These are phyloP conservation scores for Chlorella sorokiniana DNA, from an alignment of 139 green algal species.

Conservation along the genomic window DNA sequence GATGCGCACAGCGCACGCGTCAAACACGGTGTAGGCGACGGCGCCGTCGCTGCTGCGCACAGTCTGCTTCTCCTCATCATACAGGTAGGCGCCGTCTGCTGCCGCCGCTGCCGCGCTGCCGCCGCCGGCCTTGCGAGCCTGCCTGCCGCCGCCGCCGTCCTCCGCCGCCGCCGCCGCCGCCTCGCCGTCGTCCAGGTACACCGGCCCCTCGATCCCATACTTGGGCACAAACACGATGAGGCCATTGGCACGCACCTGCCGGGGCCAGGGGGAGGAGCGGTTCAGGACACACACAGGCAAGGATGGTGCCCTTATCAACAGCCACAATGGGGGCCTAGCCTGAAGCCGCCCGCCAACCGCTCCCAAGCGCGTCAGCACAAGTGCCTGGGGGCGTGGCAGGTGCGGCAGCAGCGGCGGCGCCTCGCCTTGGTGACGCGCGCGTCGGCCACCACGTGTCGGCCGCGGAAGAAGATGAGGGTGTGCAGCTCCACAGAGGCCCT, in stretches of 20 bases:
- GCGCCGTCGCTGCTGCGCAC: constrained; percentile 31
- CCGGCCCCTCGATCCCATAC: constrained; percentile 95
- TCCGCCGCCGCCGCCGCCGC: constrained; percentile 5
- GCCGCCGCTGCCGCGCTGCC: neutral
- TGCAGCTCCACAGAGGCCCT: constrained; percentile 92
- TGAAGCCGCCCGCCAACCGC: no score
- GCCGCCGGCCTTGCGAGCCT: neutral
- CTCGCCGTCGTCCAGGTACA: constrained; percentile 58
- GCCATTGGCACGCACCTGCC: constrained; percentile 84
- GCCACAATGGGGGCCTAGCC: neutral
- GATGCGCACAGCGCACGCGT: constrained; percentile 77
- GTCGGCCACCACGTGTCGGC: constrained; percentile 63
- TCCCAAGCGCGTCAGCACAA: no score
- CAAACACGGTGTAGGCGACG: constrained; percentile 70
- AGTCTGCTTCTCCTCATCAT: constrained; percentile 46
- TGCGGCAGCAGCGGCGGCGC: neutral
- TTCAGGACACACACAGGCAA: neutral
- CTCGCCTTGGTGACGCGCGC: constrained; percentile 75
- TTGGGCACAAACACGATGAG: constrained; percentile 97
- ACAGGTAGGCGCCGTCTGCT: constrained; percentile 25
- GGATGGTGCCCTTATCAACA: neutral
- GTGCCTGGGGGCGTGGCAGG: no score
- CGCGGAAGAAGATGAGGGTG: constrained; percentile 97
- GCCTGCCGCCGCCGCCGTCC: neutral
- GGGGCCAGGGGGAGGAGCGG: neutral